A percentile compares a stretch with the other conserved stretches of the same genome.
Evolutionary conservation across 1,139 yeast genomes (phyloP).

Genomic region (Sugiyamaella castrensis): DNA sequence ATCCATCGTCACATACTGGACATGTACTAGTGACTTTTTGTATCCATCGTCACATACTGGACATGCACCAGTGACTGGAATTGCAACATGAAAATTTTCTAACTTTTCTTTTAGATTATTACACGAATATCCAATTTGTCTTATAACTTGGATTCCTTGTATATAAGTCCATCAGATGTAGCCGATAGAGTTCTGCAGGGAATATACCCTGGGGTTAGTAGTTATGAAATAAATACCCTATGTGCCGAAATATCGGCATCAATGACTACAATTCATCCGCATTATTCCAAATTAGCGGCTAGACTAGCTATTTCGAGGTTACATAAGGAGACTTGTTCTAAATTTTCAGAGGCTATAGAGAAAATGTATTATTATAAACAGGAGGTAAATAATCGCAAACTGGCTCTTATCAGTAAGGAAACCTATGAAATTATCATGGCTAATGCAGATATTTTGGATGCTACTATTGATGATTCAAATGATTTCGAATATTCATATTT

Average conservation of each 20-base stretch:
- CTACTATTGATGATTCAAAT: slow-evolving; percentile 62
- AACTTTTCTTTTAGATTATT: slow-evolving; percentile 37
- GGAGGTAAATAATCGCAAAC: slow-evolving; percentile 54
- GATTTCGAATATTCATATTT: slow-evolving; percentile 68
- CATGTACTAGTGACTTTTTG: no score
- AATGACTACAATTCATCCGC: slow-evolving; percentile 88
- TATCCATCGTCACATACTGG: no score
- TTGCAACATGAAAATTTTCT: not conserved
- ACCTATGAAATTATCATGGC: slow-evolving; percentile 52
- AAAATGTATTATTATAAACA: slow-evolving; percentile 65
- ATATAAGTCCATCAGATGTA: slow-evolving; percentile 67
- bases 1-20: no score
- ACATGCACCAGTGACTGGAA: no score
- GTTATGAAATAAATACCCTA: slow-evolving; percentile 69
- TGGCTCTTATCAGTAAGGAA: slow-evolving; percentile 67
- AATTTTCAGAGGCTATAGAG: slow-evolving; percentile 64
- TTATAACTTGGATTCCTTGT: slow-evolving; percentile 63
- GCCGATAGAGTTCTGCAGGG: slow-evolving; percentile 72
- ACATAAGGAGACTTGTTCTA: slow-evolving; percentile 73
- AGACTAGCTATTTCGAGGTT: slow-evolving; percentile 74
- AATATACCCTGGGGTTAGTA: slow-evolving; percentile 80
- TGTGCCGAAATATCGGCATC: slow-evolving; percentile 89
- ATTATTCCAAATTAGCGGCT: slow-evolving; percentile 81
- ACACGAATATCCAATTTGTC: slow-evolving; percentile 47
- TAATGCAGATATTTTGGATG: slow-evolving; percentile 55